Evolutionary conservation across 495 filamentous ascomycete genomes (phyloP).

Genomic region (Cryomyces antarcticus): DNA sequence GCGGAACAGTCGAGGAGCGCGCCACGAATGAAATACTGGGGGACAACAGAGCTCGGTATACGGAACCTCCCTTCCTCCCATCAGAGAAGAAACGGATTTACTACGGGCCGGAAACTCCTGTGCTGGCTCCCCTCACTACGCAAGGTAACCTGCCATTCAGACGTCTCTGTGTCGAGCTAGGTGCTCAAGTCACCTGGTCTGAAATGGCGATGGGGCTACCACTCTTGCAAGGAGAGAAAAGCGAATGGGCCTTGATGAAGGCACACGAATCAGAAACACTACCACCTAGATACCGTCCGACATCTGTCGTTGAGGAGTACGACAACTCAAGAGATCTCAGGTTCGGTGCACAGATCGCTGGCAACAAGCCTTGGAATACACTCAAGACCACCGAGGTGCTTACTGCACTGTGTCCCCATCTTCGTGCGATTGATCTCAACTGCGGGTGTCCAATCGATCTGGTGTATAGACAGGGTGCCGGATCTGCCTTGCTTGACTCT

Average conservation of each 20-base stretch:
- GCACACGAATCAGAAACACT: slow-evolving; percentile 61
- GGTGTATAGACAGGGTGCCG: slow-evolving; percentile 66
- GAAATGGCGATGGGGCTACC: slow-evolving; percentile 94
- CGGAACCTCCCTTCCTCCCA: slow-evolving; percentile 65
- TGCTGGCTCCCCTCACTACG: slow-evolving; percentile 74
- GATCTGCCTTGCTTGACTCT: slow-evolving; percentile 81
- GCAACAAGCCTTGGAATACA: slow-evolving; percentile 70
- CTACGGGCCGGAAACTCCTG: slow-evolving; percentile 79
- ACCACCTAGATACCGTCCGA: slow-evolving; percentile 36
- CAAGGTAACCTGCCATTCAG: slow-evolving; percentile 97
- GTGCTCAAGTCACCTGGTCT: slow-evolving; percentile 85
- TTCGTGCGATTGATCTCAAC: slow-evolving; percentile 84
- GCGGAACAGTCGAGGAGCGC: slow-evolving; percentile 13
- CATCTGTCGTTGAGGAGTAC: slow-evolving; percentile 44
- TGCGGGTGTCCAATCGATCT: slow-evolving; percentile 94
- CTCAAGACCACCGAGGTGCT: slow-evolving; percentile 72
- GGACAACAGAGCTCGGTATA: slow-evolving; percentile 59
- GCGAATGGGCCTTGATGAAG: slow-evolving; percentile 88
- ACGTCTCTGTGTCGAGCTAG: slow-evolving; percentile 72
- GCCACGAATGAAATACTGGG: slow-evolving; percentile 15
- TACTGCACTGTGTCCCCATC: slow-evolving; percentile 49
- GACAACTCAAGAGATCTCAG: slow-evolving; percentile 63
- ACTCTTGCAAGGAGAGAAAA: slow-evolving; percentile 72
- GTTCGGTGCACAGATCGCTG: slow-evolving; percentile 83
- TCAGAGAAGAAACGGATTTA: slow-evolving; percentile 88